phyloP scores from a whole-genome alignment of 306 rosid genomes.

The Corylus americana region DNA sequence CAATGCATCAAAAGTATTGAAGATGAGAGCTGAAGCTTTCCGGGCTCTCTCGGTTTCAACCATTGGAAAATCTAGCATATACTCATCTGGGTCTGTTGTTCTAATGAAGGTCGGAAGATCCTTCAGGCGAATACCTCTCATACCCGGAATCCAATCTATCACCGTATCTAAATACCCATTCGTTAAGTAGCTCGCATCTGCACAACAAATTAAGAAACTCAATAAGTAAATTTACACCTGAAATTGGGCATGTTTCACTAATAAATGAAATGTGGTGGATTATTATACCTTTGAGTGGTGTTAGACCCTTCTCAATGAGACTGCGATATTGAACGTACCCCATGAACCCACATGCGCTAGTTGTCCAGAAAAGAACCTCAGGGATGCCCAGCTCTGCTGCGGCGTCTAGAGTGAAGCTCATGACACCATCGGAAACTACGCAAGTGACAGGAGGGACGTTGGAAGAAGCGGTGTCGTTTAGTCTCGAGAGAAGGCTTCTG shows the following conservation, averaged over 20 bases:
- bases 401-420: slow-evolving; percentile 53
- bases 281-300: slow-evolving; percentile 57
- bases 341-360: slow-evolving; percentile 56
- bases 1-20: slow-evolving; percentile 61
- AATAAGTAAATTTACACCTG: no score
- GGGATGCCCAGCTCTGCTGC: slow-evolving; percentile 49
- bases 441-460: slow-evolving; percentile 46
- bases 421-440: slow-evolving; percentile 44
- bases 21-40: slow-evolving; percentile 51
- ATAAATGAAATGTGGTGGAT: no score
- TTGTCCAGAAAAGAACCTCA: slow-evolving; percentile 45
- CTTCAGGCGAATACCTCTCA: slow-evolving; percentile 47
- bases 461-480: slow-evolving; percentile 25
- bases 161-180: slow-evolving; percentile 56
- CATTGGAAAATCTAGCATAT: slow-evolving; percentile 18
- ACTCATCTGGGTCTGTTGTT: slow-evolving; percentile 56
- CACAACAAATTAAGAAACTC: background rate
- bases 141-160: slow-evolving; percentile 65
- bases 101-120: slow-evolving; percentile 61
- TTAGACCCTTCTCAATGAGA: slow-evolving; percentile 30
- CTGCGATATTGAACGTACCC: slow-evolving; percentile 30
- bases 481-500: slow-evolving; percentile 33
- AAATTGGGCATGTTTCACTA: no score
- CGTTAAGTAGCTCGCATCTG: slow-evolving; percentile 48
- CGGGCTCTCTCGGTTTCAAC: slow-evolving; percentile 31